Percentiles rank a stretch among this genome's conserved stretches.
These are phyloP conservation scores for Auriscalpium vulgare DNA, from an alignment of 768 basidiomycete genomes.

Conservation along the genomic window DNA sequence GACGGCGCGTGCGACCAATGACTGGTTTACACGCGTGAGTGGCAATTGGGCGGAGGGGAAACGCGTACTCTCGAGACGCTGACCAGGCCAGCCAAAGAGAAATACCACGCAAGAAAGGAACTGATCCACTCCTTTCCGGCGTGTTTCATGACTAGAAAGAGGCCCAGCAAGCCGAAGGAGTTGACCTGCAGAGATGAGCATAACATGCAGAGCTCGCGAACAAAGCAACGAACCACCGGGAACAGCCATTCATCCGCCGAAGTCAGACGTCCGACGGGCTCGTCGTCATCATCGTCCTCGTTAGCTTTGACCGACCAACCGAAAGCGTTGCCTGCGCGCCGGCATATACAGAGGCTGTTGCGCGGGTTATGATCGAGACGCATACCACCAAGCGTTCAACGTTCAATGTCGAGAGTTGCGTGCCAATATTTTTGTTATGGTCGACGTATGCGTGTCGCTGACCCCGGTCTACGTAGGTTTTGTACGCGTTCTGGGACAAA, in stretches of 20 bases:
- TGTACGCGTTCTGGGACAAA: constrained; percentile 25
- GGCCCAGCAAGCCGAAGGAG: constrained; percentile 55
- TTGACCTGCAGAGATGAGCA: constrained; percentile 41
- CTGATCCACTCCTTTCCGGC: constrained; percentile 80
- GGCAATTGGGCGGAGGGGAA: neutral
- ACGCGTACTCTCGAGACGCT: constrained; percentile 60
- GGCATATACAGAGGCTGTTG: constrained; percentile 57
- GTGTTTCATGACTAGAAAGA: constrained; percentile 68
- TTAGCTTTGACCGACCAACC: constrained; percentile 41
- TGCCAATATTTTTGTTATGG: neutral
- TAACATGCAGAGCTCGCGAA: neutral
- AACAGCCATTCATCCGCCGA: constrained; percentile 68
- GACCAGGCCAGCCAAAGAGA: constrained; percentile 54
- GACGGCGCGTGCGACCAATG: constrained; percentile 23
- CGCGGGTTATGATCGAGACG: constrained; percentile 57
- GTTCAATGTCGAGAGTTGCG: constrained; percentile 39
- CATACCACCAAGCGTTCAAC: constrained; percentile 63
- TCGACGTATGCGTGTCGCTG: constrained; percentile 1
- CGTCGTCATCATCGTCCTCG: constrained; percentile 50
- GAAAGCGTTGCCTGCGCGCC: constrained; percentile 65
- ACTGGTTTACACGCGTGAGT: neutral
- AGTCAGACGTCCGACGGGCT: constrained; percentile 54
- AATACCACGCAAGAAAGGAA: constrained; percentile 69
- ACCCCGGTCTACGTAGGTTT: constrained; percentile 33
- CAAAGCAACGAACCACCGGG: constrained; percentile 48